Conservation (phyloP, 257 asterid genomes). For the Plectranthus barbatus region DNA sequence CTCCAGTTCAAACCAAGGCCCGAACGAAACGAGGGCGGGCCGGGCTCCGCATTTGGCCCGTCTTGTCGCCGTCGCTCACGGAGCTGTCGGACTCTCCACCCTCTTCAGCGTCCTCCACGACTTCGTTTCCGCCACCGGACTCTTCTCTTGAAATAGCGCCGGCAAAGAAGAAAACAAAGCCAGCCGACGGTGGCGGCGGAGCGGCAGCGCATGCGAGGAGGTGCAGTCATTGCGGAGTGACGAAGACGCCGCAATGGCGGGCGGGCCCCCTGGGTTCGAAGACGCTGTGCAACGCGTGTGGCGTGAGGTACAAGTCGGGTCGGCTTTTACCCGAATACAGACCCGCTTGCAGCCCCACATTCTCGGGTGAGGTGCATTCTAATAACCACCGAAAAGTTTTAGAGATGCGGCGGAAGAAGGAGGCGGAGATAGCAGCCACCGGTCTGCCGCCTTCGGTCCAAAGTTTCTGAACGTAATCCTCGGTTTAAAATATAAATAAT, state of each 20-base stretch:
- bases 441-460: constrained; percentile 38
- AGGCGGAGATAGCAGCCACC: constrained; percentile 15
- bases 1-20: constrained; percentile 76
- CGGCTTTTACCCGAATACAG: constrained; percentile 63
- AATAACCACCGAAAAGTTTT: constrained; percentile 63
- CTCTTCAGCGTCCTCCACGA: constrained; percentile 48
- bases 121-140: constrained; percentile 39
- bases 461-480: constrained; percentile 38
- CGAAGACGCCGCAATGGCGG: constrained; percentile 67
- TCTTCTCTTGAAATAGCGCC: constrained; percentile 20
- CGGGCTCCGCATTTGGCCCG: constrained; percentile 57
- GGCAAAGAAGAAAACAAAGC: constrained; percentile 32
- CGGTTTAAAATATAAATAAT: too few relatives aligned
- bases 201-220: constrained; percentile 45
- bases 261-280: constrained; percentile 68
- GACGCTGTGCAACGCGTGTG: constrained; percentile 64
- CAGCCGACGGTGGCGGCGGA: constrained; percentile 23
- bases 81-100: constrained; percentile 49
- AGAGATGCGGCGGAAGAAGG: constrained; percentile 60
- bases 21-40: constrained; percentile 63
- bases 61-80: constrained; percentile 36
- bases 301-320: constrained; percentile 67
- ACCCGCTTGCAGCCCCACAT: constrained; percentile 76
- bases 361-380: constrained; percentile 41
- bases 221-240: constrained; percentile 54